Base-by-base conservation (phyloP, 345 rosid genomes). In the Physaria fendleri region DNA sequence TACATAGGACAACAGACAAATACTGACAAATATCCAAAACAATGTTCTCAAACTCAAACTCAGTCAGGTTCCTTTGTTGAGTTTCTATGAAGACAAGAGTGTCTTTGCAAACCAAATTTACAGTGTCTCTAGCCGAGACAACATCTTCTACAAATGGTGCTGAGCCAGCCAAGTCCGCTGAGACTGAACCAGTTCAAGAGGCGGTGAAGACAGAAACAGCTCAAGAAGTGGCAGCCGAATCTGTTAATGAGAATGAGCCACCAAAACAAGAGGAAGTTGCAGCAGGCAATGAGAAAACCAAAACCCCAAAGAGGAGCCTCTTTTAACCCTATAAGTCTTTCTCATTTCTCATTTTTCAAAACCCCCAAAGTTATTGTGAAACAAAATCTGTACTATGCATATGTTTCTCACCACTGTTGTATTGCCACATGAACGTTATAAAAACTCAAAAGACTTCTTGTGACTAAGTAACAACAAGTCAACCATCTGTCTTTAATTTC, bases 61-160 rank as follows among this genome's bases (percentile, higher is more conserved):
- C 24, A 50, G 60, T 78, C 66, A 82, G 65, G 73, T 75, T 58
- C 77, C 85, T 41, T 71, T 83, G 40, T 77, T 75, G 49, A 81
- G 60, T 48, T 93, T 93, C 9, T 87, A 85, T n/a, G 79, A 77
- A 60, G 97, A 76, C 80, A 93, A 68, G 52, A 93, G 95, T 75
- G 87, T 83, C 74, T 83, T 89, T 14, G 96, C 88, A 59, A 93
- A 78, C 97, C n/a, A n/a, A n/a, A n/a, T n/a, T n/a, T n/a, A n/a
- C n/a, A n/a, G n/a, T n/a, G n/a, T n/a, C n/a, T n/a, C n/a, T n/a
- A n/a, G n/a, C n/a, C n/a, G n/a, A n/a, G n/a, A n/a, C n/a, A n/a
- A n/a, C n/a, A n/a, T n/a, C n/a, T n/a, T n/a, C n/a, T n/a, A n/a
- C n/a, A n/a, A n/a, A n/a, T n/a, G n/a, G n/a, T n/a, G 48, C 46